Conservation (phyloP, 495 filamentous ascomycete genomes). For the Xylaria palmicola region DNA sequence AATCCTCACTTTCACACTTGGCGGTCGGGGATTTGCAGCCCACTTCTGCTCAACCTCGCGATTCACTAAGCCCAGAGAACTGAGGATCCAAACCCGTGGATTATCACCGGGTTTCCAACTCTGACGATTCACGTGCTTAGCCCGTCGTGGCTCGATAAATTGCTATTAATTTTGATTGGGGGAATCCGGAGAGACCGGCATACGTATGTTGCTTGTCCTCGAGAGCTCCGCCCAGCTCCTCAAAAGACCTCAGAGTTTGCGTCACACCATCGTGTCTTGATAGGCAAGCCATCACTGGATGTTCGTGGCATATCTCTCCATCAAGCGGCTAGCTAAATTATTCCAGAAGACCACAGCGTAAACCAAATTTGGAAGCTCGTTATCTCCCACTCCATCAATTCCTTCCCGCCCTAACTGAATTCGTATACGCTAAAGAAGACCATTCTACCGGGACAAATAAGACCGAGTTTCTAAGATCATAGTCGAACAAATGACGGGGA, state of each 20-base stretch:
- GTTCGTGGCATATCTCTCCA: background rate
- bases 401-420: no score
- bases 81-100: background rate
- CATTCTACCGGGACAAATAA: no score
- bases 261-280: no score
- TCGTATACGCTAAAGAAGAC: no score
- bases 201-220: no score
- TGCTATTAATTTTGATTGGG: background rate
- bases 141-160: background rate
- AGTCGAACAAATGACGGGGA: no score
- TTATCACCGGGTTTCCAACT: background rate
- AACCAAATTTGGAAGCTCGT: background rate
- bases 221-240: no score
- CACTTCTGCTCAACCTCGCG: background rate
- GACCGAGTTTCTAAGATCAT: no score
- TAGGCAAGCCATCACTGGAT: background rate
- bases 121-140: background rate
- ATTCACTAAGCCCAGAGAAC: background rate
- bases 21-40: background rate
- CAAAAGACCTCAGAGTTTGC: no score
- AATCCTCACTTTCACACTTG: no score
- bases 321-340: background rate
- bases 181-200: background rate
- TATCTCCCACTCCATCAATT: no score
- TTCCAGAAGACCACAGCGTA: background rate